phyloP scores from a whole-genome alignment of 129 eudicot genomes.

The Daucus carota region DNA sequence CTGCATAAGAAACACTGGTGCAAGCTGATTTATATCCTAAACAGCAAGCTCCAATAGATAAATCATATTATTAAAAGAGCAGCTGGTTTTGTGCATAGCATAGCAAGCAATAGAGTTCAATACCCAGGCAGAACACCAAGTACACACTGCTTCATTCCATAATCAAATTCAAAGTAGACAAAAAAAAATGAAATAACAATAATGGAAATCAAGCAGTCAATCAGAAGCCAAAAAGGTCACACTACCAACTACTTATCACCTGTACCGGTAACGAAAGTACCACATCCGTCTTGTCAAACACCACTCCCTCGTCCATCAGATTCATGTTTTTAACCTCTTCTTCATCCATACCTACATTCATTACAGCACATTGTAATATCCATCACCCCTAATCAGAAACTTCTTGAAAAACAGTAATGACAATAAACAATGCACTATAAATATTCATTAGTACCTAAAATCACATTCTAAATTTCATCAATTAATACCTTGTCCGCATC shows the following conservation, averaged over 20 bases:
- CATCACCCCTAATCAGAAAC: not conserved
- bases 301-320: slow-evolving; percentile 6
- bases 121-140: not conserved
- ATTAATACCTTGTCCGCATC: not conserved
- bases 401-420: not conserved
- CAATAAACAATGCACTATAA: not conserved
- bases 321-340: not conserved
- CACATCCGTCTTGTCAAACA: slow-evolving; percentile 1
- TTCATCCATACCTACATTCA: not conserved
- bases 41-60: not conserved
- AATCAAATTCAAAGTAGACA: not conserved
- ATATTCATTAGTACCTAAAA: not conserved
- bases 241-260: not conserved
- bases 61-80: not conserved
- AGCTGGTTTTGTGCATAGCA: not conserved
- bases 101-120: not conserved
- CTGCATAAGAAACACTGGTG: not conserved
- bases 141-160: not conserved
- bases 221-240: not conserved
- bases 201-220: not conserved
- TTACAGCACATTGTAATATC: not conserved
- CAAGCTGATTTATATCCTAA: not conserved
- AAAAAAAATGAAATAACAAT: not conserved
- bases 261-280: not conserved
- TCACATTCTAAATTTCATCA: not conserved